A percentile compares a stretch with the other conserved stretches of the same genome.
Conservation (phyloP, 805 yeast genomes). For the Yamadazyma ubonensis region DNA sequence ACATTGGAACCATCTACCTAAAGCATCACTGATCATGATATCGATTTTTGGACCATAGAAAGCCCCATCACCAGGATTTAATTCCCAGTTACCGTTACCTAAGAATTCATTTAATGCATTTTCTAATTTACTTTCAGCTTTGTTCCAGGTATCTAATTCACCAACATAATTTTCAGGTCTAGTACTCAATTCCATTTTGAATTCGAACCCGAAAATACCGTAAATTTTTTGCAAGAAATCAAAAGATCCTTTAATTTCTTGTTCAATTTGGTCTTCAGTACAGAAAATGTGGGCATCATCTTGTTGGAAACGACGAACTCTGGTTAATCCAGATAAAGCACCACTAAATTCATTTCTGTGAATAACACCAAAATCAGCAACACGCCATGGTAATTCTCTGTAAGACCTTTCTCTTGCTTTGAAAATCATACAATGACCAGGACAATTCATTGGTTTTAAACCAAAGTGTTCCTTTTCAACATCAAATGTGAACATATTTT, state of each 20-base stretch:
- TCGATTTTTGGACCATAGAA: slow-evolving; percentile 96
- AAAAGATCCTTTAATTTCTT: slow-evolving; percentile 78
- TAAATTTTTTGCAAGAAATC: slow-evolving; percentile 83
- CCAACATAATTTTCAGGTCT: slow-evolving; percentile 97
- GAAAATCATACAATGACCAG: slow-evolving; percentile 91
- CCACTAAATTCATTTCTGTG: slow-evolving; percentile 97
- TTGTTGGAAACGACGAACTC: slow-evolving; percentile 98
- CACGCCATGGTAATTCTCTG: slow-evolving; percentile 97
- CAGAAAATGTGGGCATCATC: slow-evolving; percentile 99
- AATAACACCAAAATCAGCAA: slow-evolving; percentile 95
- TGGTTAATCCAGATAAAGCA: slow-evolving; percentile 85
- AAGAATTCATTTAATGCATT: slow-evolving; percentile 74
- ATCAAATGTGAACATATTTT: slow-evolving; percentile 94
- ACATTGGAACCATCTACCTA: slow-evolving; percentile 97
- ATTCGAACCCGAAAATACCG: slow-evolving; percentile 91
- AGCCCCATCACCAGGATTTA: slow-evolving; percentile 97
- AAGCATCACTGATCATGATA: slow-evolving; percentile 91
- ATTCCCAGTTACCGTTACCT: slow-evolving; percentile 84
- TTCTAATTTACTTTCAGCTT: slow-evolving; percentile 83
- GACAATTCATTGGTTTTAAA: slow-evolving; percentile 92
- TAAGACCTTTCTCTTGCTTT: slow-evolving; percentile 92
- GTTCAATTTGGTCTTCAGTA: slow-evolving; percentile 83
- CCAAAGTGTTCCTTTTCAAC: slow-evolving; percentile 96
- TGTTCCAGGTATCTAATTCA: slow-evolving; percentile 89
- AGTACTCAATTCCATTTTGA: slow-evolving; percentile 95